Evolutionary conservation across 2,329 filamentous ascomycete species (phyloP).

Genomic region (Fusarium xylarioides): DNA sequence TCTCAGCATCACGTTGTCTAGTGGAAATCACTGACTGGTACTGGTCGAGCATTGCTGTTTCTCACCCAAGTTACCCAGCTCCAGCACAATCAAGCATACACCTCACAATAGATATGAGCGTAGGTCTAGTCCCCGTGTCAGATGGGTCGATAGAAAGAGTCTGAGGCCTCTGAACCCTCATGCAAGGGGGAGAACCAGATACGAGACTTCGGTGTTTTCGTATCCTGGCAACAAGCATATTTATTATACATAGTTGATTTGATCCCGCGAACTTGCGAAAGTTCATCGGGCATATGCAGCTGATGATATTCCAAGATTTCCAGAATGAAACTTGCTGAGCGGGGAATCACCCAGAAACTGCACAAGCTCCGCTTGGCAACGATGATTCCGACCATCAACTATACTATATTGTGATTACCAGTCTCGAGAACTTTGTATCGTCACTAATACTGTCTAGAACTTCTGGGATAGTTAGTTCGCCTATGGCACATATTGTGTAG

Average conservation of each 20-base stretch:
- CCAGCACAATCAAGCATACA: background rate
- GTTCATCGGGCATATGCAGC: background rate
- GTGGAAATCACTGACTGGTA: background rate
- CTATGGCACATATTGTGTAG: background rate
- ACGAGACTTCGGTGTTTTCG: background rate
- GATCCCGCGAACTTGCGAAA: background rate
- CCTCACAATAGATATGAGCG: background rate
- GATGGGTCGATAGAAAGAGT: background rate
- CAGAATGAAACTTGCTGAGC: background rate
- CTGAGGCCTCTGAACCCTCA: background rate
- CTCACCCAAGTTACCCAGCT: too few species aligned
- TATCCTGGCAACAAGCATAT: background rate
- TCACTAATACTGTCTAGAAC: background rate
- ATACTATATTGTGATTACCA: too few species aligned
- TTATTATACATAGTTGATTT: background rate
- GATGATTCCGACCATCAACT: background rate
- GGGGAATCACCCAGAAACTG: background rate
- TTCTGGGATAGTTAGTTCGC: background rate
- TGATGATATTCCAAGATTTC: background rate
- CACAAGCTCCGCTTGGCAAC: background rate
- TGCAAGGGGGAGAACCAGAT: conserved; percentile 15
- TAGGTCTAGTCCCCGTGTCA: background rate
- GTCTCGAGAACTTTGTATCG: background rate
- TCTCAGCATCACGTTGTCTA: background rate
- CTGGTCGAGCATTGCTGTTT: background rate